Percentiles rank a stretch among this genome's conserved stretches.
Evolutionary conservation across 345 rosid genomes (phyloP).

Genomic region (Triadica sebifera): DNA sequence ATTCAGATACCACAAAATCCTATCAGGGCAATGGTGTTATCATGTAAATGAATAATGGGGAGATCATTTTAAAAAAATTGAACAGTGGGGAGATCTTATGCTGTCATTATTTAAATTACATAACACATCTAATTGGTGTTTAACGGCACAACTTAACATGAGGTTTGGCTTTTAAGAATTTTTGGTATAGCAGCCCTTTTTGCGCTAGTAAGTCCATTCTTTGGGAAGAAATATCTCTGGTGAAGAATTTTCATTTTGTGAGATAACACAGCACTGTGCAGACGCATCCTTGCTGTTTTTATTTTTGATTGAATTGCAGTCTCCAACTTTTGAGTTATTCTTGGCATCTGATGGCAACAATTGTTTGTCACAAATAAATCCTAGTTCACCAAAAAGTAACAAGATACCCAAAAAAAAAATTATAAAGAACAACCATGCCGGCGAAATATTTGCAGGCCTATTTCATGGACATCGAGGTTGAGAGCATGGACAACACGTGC

Average conservation of each 20-base stretch:
- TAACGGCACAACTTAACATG: constrained; percentile 7
- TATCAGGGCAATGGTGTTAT: background rate
- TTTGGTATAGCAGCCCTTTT: background rate
- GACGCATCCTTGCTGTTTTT: constrained; percentile 25
- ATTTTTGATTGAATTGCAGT: constrained; percentile 25
- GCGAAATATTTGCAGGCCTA: constrained; percentile 32
- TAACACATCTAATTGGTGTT: background rate
- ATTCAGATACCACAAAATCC: background rate
- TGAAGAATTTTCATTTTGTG: constrained; percentile 39
- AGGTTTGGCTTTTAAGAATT: constrained; percentile 20
- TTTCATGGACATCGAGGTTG: constrained; percentile 37
- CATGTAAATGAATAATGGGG: background rate
- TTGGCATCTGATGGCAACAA: constrained; percentile 16
- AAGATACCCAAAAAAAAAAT: background rate
- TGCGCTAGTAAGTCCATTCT: constrained; percentile 68
- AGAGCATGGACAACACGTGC: constrained; percentile 47
- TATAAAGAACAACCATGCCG: constrained; percentile 25
- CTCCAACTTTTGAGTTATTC: constrained; percentile 27
- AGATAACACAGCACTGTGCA: constrained; percentile 20
- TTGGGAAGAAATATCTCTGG: constrained; percentile 69
- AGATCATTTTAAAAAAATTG: background rate
- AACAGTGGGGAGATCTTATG: background rate
- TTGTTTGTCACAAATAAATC: constrained; percentile 13
- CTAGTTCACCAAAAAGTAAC: constrained; percentile 24
- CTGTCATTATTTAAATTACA: constrained; percentile 18